Conservation (phyloP, 768 basidiomycete genomes). For the Infundibulicybe gibba region DNA sequence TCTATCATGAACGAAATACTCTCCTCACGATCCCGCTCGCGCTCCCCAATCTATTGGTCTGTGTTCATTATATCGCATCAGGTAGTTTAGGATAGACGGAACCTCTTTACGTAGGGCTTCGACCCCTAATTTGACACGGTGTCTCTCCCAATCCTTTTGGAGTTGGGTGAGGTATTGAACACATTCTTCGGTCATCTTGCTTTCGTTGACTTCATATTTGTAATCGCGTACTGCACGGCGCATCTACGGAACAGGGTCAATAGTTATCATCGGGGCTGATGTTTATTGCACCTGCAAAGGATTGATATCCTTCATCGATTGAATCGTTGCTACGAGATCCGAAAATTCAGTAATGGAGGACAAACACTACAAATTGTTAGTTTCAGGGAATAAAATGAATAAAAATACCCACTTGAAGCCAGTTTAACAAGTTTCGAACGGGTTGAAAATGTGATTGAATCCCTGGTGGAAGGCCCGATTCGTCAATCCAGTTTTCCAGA, state of each 20-base stretch:
- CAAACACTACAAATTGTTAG: slow-evolving; percentile 50
- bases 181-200: slow-evolving; percentile 93
- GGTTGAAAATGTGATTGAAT: slow-evolving; percentile 81
- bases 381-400: neutral
- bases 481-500: slow-evolving; percentile 90
- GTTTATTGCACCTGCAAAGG: slow-evolving; percentile 70
- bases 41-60: slow-evolving; percentile 53
- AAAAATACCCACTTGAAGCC: slow-evolving; percentile 65
- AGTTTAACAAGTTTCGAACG: slow-evolving; percentile 77
- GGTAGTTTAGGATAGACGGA: slow-evolving; percentile 6
- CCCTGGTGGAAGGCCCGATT: slow-evolving; percentile 75
- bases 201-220: slow-evolving; percentile 91
- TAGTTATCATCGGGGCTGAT: slow-evolving; percentile 1
- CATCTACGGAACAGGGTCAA: slow-evolving; percentile 52
- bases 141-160: slow-evolving; percentile 97
- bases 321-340: slow-evolving; percentile 85
- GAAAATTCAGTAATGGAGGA: slow-evolving; percentile 89
- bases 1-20: slow-evolving; percentile 48
- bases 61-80: slow-evolving; percentile 4
- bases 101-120: slow-evolving; percentile 85
- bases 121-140: slow-evolving; percentile 83
- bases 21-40: slow-evolving; percentile 65
- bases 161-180: slow-evolving; percentile 90
- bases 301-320: slow-evolving; percentile 82
- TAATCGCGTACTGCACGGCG: slow-evolving; percentile 91